Conservation (phyloP, 768 basidiomycete genomes). For the Boletus vermiculosoides region DNA sequence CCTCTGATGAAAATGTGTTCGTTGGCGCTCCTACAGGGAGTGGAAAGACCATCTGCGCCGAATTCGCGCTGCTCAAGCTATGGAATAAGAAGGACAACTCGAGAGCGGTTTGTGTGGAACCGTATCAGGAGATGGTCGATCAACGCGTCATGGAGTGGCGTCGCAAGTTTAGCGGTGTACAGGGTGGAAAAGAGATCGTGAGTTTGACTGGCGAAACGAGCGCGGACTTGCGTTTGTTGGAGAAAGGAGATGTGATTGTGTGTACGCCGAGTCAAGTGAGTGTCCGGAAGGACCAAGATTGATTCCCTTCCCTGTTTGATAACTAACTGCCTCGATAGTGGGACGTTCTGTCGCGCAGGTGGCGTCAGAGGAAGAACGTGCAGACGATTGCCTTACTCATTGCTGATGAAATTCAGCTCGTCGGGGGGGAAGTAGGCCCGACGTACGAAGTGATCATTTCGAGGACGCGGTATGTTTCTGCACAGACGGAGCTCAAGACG, state of each 20-base stretch:
- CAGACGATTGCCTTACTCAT: constrained; percentile 91
- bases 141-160: constrained; percentile 87
- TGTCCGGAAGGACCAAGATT: neutral
- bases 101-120: constrained; percentile 92
- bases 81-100: constrained; percentile 86
- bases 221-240: constrained; percentile 83
- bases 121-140: constrained; percentile 98
- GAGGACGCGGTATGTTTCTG: constrained; percentile 93
- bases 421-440: constrained; percentile 93
- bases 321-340: constrained; percentile 50
- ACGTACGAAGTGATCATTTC: constrained; percentile 97
- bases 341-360: constrained; percentile 91
- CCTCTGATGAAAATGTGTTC: constrained; percentile 94
- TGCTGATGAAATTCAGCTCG: constrained; percentile 92
- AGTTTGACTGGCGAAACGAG: constrained; percentile 93
- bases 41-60: constrained; percentile 96
- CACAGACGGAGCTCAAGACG: constrained; percentile 89
- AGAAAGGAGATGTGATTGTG: constrained; percentile 90
- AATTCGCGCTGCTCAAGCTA: constrained; percentile 90
- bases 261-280: constrained; percentile 89
- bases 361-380: constrained; percentile 97
- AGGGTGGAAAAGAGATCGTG: constrained; percentile 92
- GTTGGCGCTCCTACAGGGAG: constrained; percentile 96
- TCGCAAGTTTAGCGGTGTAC: constrained; percentile 74
- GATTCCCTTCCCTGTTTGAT: neutral